Evolutionary conservation across 1,139 yeast genomes (phyloP).

Genomic region (Lodderomyces oxycetoniae): DNA sequence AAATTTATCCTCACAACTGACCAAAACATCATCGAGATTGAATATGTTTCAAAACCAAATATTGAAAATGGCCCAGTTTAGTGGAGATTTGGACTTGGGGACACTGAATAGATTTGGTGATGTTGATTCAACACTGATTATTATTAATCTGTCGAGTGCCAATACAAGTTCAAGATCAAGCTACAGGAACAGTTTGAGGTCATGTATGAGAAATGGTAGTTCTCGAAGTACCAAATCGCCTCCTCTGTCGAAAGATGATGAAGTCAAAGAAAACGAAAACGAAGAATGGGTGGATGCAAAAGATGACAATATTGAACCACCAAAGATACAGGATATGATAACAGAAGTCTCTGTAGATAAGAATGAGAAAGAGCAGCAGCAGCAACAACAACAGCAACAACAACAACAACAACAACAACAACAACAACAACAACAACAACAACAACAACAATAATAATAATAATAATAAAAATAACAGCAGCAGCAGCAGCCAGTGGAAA

Average conservation of each 20-base stretch:
- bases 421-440: not conserved
- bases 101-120: constrained; percentile 14
- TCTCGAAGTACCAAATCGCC: constrained; percentile 7
- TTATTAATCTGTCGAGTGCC: constrained; percentile 12
- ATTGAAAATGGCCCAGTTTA: constrained; percentile 21
- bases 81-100: constrained; percentile 15
- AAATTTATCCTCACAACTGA: constrained; percentile 11
- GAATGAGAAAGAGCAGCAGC: not conserved
- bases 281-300: not conserved
- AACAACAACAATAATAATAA: not conserved
- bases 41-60: constrained; percentile 22
- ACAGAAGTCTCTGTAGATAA: not conserved
- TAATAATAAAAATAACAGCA: no score
- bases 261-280: not conserved
- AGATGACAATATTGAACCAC: not conserved
- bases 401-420: not conserved
- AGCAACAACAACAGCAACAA: not conserved
- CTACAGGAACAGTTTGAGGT: constrained; percentile 12
- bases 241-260: not conserved
- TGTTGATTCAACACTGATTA: constrained; percentile 12
- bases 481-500: no score
- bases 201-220: constrained; percentile 3
- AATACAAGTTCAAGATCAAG: constrained; percentile 12
- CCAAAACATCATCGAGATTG: constrained; percentile 18
- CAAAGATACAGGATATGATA: not conserved